Evolutionary conservation across 2,329 filamentous ascomycete genomes (phyloP).

Genomic region (Phyllosticta capitalensis): DNA sequence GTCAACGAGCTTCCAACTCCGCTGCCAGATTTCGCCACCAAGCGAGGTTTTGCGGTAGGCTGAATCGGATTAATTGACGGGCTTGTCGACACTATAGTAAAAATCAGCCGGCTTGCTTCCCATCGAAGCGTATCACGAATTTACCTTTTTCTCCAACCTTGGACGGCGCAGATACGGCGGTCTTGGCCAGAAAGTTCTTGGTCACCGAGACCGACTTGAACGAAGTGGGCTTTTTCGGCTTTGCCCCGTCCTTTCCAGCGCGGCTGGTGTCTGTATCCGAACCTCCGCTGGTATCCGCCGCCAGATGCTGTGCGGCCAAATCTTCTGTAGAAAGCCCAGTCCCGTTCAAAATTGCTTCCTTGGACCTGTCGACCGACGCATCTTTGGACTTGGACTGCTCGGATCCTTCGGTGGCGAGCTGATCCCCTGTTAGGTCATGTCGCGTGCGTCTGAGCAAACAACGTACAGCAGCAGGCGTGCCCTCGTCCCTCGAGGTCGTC

Average conservation of each 20-base stretch:
- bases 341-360: constrained; percentile 26
- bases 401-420: constrained; percentile 6
- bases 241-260: constrained; percentile 48
- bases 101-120: background rate
- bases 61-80: constrained; percentile 37
- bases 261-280: constrained; percentile 68
- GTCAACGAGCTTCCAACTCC: constrained; percentile 46
- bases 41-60: constrained; percentile 54
- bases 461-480: constrained; percentile 18
- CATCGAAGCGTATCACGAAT: background rate
- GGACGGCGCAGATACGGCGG: constrained; percentile 42
- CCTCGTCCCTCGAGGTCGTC: constrained; percentile 1
- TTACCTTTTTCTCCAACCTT: constrained; percentile 45
- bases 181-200: constrained; percentile 74
- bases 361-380: constrained; percentile 14
- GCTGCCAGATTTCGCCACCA: constrained; percentile 66
- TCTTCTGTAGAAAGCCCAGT: constrained; percentile 25
- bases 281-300: constrained; percentile 61
- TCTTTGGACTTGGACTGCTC: constrained; percentile 5
- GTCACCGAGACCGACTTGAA: constrained; percentile 85
- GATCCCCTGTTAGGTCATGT: background rate
- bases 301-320: constrained; percentile 24
- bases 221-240: constrained; percentile 60
- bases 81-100: background rate
- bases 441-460: background rate